Base-by-base conservation (phyloP, 83 land plant genomes). In the Picea engelmannii region DNA sequence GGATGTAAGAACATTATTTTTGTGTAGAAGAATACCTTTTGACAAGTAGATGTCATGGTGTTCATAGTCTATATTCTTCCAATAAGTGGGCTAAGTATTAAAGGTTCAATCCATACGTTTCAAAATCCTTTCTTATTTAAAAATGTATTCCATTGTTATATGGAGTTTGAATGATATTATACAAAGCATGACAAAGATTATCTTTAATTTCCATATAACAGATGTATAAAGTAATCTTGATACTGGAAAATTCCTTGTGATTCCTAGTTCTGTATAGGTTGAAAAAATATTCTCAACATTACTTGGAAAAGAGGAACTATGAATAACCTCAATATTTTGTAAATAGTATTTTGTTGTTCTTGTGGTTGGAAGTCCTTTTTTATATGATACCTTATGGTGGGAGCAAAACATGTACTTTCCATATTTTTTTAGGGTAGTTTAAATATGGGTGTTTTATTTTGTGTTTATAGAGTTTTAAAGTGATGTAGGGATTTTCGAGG, bases 191-290 rank as follows among this genome's bases (percentile, higher is more conserved):
- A 52, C 64, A 78, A 16, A 76, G 35, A 78, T 81, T 76, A 78
- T 24, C 35, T 31, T 38, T 74, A 55, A 81, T 27, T 55, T 79
- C 80, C 79, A 24, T 79, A 59, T 84, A 63, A 79, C 95, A 97
- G 99, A 88, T 94, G 93, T 91, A 62, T 92, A 95, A 81, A 85
- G 88, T 64, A 59, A 79, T 65, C 85, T 95, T 63, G 98, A 95
- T 86, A 83, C 85, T 63, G 98, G 96, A 82, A 97, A 97, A 77
- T 97, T 93, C 84, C 84, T 84, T 83, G 98, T 97, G 21, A 93
- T 97, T 77, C 91, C 96, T 82, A 98, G 94, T 81, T 91, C 98
- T 82, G 89, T 87, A 25, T 97, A 90, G 95, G 84, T 86, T 71
- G 88, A 90, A 74, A 89, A 97, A 78, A 75, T 42, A 49, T 95